Percentiles rank a stretch among this genome's conserved stretches.
These are phyloP conservation scores for Quercus ilex DNA, from an alignment of 306 rosid genomes.

Conservation along the genomic window DNA sequence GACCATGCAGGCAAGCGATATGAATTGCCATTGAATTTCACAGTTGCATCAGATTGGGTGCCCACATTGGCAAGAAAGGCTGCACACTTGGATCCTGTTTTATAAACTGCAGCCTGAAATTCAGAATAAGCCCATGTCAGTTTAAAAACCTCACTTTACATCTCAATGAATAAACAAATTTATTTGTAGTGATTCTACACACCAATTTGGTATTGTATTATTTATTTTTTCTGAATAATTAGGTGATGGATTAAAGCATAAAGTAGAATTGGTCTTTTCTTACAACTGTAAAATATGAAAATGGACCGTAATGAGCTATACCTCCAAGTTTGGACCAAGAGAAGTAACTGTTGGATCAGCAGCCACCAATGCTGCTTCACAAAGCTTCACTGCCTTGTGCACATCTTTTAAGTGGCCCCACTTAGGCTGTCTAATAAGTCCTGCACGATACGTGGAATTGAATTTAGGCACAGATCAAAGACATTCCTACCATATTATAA, in stretches of 20 bases:
- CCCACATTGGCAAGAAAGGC: slow-evolving; percentile 86
- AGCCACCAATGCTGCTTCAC: slow-evolving; percentile 75
- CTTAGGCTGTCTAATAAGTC: slow-evolving; percentile 83
- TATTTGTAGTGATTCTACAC: background rate
- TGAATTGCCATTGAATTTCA: slow-evolving; percentile 66
- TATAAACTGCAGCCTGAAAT: slow-evolving; percentile 74
- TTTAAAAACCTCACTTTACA: background rate
- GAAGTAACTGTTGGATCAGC: slow-evolving; percentile 68
- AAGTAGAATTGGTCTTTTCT: background rate
- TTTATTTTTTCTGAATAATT: too few species aligned
- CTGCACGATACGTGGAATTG: slow-evolving; percentile 40
- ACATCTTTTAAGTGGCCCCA: slow-evolving; percentile 96
- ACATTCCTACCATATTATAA: background rate
- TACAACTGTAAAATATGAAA: background rate
- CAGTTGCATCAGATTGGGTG: slow-evolving; percentile 60
- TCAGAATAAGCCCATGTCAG: slow-evolving; percentile 12
- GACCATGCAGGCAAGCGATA: slow-evolving; percentile 94
- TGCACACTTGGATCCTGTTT: slow-evolving; percentile 59
- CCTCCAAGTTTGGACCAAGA: slow-evolving; percentile 78
- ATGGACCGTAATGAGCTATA: slow-evolving; percentile 7
- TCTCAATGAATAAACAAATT: slow-evolving; percentile 3
- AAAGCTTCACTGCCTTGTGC: slow-evolving; percentile 82
- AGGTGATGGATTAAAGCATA: background rate
- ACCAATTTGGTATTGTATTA: background rate
- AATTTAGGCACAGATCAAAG: background rate